Percentiles rank a stretch among this genome's conserved stretches.
These are phyloP conservation scores for Fagus crenata DNA, from an alignment of 306 rosid genomes.

Conservation along the genomic window DNA sequence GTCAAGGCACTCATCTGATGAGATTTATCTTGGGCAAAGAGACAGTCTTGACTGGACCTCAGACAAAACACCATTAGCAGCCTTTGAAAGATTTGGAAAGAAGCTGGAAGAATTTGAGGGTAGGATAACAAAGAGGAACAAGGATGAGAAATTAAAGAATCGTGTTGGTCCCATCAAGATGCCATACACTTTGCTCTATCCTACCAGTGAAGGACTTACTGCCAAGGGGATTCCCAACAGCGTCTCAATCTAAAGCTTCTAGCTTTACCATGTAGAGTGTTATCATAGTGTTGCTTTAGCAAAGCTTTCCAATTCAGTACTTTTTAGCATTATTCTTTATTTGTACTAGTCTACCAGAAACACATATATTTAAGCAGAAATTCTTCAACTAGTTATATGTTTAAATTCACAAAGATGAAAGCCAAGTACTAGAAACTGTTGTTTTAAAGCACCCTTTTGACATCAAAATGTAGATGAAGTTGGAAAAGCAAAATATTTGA, in stretches of 20 bases:
- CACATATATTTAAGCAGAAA: no score
- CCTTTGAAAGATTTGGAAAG: slow-evolving; percentile 50
- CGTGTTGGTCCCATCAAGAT: slow-evolving; percentile 58
- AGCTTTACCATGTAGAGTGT: not conserved
- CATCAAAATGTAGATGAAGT: no score
- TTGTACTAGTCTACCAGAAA: not conserved
- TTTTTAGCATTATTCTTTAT: not conserved
- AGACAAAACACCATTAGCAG: slow-evolving; percentile 44
- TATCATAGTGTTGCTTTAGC: not conserved
- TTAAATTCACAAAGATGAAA: no score
- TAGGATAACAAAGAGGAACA: slow-evolving; percentile 39
- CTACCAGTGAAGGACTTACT: slow-evolving; percentile 58
- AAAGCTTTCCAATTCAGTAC: not conserved
- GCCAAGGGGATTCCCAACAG: slow-evolving; percentile 75
- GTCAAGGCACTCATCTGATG: slow-evolving; percentile 80
- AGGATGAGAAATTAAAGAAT: slow-evolving; percentile 44
- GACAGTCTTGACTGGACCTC: slow-evolving; percentile 65
- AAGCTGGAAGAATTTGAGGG: slow-evolving; percentile 44
- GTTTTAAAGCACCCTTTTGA: no score
- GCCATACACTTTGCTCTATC: slow-evolving; percentile 65
- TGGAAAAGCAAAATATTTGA: no score
- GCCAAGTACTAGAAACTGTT: no score
- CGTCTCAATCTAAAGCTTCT: slow-evolving; percentile 42
- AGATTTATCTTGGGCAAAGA: slow-evolving; percentile 69
- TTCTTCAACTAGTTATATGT: no score